Base-by-base conservation (phyloP, 805 yeast genomes). In the Monosporozyma unispora region DNA sequence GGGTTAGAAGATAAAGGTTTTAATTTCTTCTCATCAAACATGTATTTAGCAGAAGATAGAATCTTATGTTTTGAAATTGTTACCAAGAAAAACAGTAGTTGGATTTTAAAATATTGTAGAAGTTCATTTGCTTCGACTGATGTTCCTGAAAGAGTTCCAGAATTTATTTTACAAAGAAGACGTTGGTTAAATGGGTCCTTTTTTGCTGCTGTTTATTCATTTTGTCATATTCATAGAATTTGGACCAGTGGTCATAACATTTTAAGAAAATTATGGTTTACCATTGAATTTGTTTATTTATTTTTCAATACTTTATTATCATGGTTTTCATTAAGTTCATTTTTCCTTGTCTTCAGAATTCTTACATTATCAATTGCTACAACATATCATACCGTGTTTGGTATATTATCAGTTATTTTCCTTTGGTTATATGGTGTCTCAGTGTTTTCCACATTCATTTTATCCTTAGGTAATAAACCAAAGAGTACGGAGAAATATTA, bases 111-210 rank as follows among this genome's bases (percentile, higher is more conserved):
- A 58, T 91, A 89, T 60, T 96, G 91, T 58, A 85, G 85, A 62
- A 78, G 82, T 49, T 96, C 97, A 4, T 79, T 79, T 54, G 98
- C 97, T 0, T 89, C 87, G 56, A 93, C 98, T 3, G 98, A 93
- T 76, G 98, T 90, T 44, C 98, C 98, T 6, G 95, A 86, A 56
- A 73, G 78, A 33, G 76, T 91, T 31, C 82, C 93, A 21, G 96
- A 90, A 61, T 82, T 91, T 54, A 82, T 93, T 29, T 76, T 89
- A 39, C 98, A 91, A 68, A 79, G 98, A 72, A 78, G 98, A 64
- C 80, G 98, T 70, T 93, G 98, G 98, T 77, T 91, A 56, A 91
- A 91, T 65, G 98, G 98, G 49, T 89, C 98, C 0, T 85, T 93
- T 61, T 91, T 93, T 70, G 97, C 98, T 0, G 93, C 95, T 8